Conservation (phyloP, 176 grass and related monocot species). For the Hsuehochloa calcarea region DNA sequence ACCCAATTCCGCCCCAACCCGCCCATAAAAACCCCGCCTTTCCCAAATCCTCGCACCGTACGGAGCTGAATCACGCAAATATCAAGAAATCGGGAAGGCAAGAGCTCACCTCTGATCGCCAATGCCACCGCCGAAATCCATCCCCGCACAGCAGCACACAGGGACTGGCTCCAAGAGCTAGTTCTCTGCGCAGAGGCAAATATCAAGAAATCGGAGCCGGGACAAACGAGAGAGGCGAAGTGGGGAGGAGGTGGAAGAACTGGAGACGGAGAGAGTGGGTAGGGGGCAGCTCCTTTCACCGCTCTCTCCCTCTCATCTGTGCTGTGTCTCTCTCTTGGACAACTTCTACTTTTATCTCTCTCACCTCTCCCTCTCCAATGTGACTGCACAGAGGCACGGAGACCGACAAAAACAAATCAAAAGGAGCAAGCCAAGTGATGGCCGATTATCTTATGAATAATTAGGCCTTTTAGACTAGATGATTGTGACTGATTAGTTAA, state of each 20-base stretch:
- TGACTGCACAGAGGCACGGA: constrained; percentile 36
- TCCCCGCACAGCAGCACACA: not conserved
- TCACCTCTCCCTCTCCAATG: not conserved
- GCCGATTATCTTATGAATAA: constrained; percentile 41
- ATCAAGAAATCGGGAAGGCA: not conserved
- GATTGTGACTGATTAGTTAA: not conserved
- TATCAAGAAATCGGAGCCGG: not conserved
- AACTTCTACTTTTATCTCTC: constrained; percentile 6
- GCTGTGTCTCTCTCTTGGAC: constrained; percentile 14
- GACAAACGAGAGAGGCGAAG: not conserved
- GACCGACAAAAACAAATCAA: constrained; percentile 18
- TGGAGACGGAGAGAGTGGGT: not conserved
- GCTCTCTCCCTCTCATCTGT: not conserved
- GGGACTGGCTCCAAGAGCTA: constrained; percentile 16
- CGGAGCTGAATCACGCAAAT: not conserved
- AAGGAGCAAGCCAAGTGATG: not conserved
- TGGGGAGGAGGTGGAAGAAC: not conserved
- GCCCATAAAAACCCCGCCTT: not conserved
- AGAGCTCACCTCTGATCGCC: constrained; percentile 49
- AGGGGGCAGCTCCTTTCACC: constrained; percentile 20
- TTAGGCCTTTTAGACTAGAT: not conserved
- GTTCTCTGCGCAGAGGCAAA: not conserved
- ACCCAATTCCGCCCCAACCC: not conserved
- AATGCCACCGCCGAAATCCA: constrained; percentile 61
- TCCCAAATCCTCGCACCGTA: not conserved